Evolutionary conservation across 805 yeast species (phyloP).

Genomic region (Metschnikowia lachancei): DNA sequence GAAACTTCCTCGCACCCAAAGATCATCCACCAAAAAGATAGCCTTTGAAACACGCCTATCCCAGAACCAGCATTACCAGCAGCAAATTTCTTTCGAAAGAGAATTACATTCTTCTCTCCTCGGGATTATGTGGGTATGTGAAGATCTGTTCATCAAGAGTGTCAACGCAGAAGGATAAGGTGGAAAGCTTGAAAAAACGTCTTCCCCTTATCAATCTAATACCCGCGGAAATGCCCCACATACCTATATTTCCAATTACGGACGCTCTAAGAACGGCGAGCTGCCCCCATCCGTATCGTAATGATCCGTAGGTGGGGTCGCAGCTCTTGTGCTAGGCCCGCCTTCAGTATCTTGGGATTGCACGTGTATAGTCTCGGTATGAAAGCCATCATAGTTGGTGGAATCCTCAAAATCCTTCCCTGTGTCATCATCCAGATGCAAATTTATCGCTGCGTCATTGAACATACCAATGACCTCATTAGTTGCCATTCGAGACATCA

Average conservation of each 20-base stretch:
- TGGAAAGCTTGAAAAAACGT: too few relatives aligned
- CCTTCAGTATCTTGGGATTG: slow-evolving; percentile 8
- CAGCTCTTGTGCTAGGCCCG: background rate
- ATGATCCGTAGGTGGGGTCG: slow-evolving; percentile 32
- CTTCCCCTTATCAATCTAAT: too few relatives aligned
- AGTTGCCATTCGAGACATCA: slow-evolving; percentile 70
- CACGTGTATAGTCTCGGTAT: slow-evolving; percentile 45
- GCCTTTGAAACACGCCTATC: too few relatives aligned
- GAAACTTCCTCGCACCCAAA: too few relatives aligned
- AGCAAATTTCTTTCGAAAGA: too few relatives aligned
- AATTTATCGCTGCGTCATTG: slow-evolving; percentile 47
- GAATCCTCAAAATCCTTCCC: slow-evolving; percentile 24
- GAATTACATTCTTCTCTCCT: too few relatives aligned
- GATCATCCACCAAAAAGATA: too few relatives aligned
- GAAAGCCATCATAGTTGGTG: slow-evolving; percentile 44
- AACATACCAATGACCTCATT: slow-evolving; percentile 76
- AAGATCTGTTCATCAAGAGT: too few relatives aligned
- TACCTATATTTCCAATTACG: background rate
- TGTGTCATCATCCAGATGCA: slow-evolving; percentile 31
- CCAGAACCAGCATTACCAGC: too few relatives aligned
- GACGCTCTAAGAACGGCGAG: slow-evolving; percentile 38
- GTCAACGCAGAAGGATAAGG: too few relatives aligned
- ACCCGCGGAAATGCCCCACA: too few relatives aligned
- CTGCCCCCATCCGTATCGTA: slow-evolving; percentile 31
- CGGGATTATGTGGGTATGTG: too few relatives aligned